A percentile compares a stretch with the other conserved stretches of the same genome.
Evolutionary conservation across 805 yeast genomes (phyloP).

Genomic region (Candida sonorensis): DNA sequence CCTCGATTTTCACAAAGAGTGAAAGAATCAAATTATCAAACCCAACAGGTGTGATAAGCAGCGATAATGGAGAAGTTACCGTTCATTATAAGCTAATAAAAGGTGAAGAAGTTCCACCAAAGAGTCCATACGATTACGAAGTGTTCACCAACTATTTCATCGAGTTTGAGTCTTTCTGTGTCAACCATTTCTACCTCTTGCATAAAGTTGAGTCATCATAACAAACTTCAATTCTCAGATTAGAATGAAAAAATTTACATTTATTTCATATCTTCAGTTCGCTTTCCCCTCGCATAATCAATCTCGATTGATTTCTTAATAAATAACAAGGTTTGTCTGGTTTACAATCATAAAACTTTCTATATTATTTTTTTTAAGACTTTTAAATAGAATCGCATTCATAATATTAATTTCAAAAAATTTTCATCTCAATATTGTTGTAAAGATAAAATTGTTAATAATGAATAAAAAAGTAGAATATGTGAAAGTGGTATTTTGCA

Average conservation of each 20-base stretch:
- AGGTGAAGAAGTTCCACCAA: conserved; percentile 20
- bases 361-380: too few species aligned
- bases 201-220: conserved; percentile 4
- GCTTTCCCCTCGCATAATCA: too few species aligned
- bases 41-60: conserved; percentile 4
- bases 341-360: too few species aligned
- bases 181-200: conserved; percentile 19
- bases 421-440: too few species aligned
- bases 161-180: conserved; percentile 13
- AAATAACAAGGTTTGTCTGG: too few species aligned
- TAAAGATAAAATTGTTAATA: too few species aligned
- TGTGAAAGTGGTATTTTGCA: neutral
- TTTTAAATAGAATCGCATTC: too few species aligned
- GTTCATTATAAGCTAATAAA: conserved; percentile 13
- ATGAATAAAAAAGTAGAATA: too few species aligned
- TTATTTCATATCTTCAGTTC: neutral
- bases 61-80: conserved; percentile 4
- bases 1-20: conserved; percentile 3
- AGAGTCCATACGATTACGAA: conserved; percentile 23
- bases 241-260: neutral
- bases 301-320: too few species aligned
- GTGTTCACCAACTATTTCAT: conserved; percentile 16
- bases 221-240: neutral
- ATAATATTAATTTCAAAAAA: too few species aligned
- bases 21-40: conserved; percentile 2